These are phyloP conservation scores for Cladosporium sp. DNA, from an alignment of 2,329 filamentous ascomycete species.

Conservation along the genomic window DNA sequence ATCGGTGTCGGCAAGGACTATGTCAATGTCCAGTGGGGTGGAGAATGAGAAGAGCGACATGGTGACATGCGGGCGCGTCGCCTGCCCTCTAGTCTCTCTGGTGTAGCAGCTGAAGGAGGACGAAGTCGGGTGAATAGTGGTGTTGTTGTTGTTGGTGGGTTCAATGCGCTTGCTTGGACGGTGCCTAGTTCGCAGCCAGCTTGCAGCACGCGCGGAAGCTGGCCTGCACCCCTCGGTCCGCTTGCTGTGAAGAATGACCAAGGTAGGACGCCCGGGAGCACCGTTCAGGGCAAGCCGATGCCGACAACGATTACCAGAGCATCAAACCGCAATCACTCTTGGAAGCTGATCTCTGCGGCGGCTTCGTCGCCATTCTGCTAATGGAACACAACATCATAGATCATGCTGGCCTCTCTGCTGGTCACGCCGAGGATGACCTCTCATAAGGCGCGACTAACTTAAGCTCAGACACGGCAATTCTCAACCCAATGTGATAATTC, in stretches of 20 bases:
- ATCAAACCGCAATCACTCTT: neutral
- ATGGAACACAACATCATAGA: neutral
- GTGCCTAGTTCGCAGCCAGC: neutral
- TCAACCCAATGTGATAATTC: neutral
- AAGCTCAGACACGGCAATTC: conserved; percentile 2
- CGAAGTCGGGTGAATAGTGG: neutral
- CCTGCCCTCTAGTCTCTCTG: conserved; percentile 1
- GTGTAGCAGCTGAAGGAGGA: neutral
- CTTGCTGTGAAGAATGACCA: neutral
- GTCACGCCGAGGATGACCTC: neutral
- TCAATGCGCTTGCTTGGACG: conserved; percentile 1
- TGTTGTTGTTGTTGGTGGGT: neutral
- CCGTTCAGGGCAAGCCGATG: neutral
- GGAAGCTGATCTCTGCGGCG: no score
- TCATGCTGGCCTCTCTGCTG: neutral
- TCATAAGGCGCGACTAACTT: neutral
- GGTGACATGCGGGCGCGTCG: conserved; percentile 12
- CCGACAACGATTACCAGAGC: neutral
- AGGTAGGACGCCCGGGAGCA: neutral
- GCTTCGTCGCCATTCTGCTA: no score
- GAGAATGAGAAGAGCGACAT: conserved; percentile 97
- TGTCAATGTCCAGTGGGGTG: conserved; percentile 96
- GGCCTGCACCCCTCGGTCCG: neutral
- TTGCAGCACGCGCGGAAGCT: neutral
- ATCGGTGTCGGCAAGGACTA: conserved; percentile 93